These are phyloP conservation scores for Colletotrichum somersetense DNA, from an alignment of 2,329 filamentous ascomycete species.

Conservation along the genomic window DNA sequence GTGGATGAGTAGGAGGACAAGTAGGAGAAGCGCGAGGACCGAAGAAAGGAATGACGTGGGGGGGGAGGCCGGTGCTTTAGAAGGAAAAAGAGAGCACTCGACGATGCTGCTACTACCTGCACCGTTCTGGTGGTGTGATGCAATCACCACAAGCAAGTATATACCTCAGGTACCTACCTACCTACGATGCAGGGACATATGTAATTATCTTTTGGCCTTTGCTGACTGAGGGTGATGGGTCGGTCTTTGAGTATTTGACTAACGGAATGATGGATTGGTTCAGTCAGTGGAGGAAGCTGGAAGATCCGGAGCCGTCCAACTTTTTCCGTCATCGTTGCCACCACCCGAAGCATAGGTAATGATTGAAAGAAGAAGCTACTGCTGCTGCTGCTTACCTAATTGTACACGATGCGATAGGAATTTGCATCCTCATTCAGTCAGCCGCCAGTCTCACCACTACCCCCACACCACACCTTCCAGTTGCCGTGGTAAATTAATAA, in stretches of 20 bases:
- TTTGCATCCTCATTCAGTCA: neutral
- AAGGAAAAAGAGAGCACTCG: neutral
- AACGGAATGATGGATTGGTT: neutral
- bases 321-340: constrained; percentile 32
- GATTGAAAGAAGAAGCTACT: too few species aligned
- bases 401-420: constrained; percentile 10
- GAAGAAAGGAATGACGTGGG: constrained; percentile 2
- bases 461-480: too few species aligned
- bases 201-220: neutral
- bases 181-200: too few species aligned
- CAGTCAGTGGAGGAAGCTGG: neutral
- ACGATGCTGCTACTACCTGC: neutral
- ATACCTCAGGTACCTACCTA: too few species aligned
- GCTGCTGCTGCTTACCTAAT: constrained; percentile 25
- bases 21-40: neutral
- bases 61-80: constrained; percentile 15
- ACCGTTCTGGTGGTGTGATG: neutral
- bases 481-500: neutral
- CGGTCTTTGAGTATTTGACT: neutral
- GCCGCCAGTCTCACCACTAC: neutral
- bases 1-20: neutral
- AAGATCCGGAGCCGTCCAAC: neutral
- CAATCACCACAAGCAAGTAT: too few species aligned
- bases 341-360: neutral
- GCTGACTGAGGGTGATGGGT: constrained; percentile 4